Conservation (phyloP, 768 basidiomycete species). For the Serendipita sp. region DNA sequence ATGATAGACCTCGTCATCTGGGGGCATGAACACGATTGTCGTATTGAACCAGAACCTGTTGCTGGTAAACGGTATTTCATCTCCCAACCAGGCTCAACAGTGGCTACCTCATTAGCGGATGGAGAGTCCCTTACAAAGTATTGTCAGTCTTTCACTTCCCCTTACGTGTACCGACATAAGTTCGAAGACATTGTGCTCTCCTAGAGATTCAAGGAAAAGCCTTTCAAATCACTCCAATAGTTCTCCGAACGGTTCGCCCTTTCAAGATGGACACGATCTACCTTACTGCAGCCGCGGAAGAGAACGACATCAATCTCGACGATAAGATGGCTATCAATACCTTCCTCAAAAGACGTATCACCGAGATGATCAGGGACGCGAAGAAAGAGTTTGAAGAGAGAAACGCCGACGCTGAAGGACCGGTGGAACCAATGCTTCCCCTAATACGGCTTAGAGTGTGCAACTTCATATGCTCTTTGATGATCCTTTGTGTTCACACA, state of each 20-base stretch:
- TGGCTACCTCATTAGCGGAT: slow-evolving; percentile 87
- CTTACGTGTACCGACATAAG: slow-evolving; percentile 5
- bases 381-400: slow-evolving; percentile 65
- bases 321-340: slow-evolving; percentile 76
- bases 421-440: slow-evolving; percentile 60
- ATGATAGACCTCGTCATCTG: slow-evolving; percentile 85
- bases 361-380: slow-evolving; percentile 62
- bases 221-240: slow-evolving; percentile 71
- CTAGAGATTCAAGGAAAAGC: slow-evolving; percentile 77
- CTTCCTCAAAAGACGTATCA: slow-evolving; percentile 64
- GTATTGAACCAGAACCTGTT: slow-evolving; percentile 79
- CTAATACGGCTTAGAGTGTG: slow-evolving; percentile 68
- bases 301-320: slow-evolving; percentile 56
- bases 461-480: not conserved
- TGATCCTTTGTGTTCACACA: not conserved
- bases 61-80: slow-evolving; percentile 85
- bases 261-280: slow-evolving; percentile 78
- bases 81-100: slow-evolving; percentile 85
- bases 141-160: not conserved
- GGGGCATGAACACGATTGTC: slow-evolving; percentile 99
- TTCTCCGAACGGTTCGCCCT: slow-evolving; percentile 82
- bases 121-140: slow-evolving; percentile 90
- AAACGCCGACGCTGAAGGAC: slow-evolving; percentile 48
- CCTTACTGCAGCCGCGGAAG: slow-evolving; percentile 62
- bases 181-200: slow-evolving; percentile 72